Percentiles rank a stretch among this genome's conserved stretches.
These are phyloP conservation scores for Aquanectria penicillioides DNA, from an alignment of 2,329 filamentous ascomycete genomes.

Conservation along the genomic window DNA sequence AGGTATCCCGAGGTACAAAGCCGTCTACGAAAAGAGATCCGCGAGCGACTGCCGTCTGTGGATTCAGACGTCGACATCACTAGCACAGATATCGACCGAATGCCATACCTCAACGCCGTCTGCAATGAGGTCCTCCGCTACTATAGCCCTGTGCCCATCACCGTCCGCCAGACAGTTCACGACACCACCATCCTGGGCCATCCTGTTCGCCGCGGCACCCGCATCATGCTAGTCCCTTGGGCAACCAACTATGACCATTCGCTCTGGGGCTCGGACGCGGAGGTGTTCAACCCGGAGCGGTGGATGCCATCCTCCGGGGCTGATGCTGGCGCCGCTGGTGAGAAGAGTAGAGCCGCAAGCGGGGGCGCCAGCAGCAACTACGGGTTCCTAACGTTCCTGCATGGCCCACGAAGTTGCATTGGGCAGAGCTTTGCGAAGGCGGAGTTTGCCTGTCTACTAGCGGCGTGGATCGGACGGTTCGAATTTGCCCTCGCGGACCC, in stretches of 20 bases:
- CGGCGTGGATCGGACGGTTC: slow-evolving; percentile 80
- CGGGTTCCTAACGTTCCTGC: slow-evolving; percentile 82
- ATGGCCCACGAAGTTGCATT: slow-evolving; percentile 88
- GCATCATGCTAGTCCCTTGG: slow-evolving; percentile 70
- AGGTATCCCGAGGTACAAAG: slow-evolving; percentile 72
- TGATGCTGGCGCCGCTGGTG: slow-evolving; percentile 34
- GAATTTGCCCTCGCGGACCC: slow-evolving; percentile 66
- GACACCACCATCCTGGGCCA: slow-evolving; percentile 74
- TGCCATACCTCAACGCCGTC: slow-evolving; percentile 84
- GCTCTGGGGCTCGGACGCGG: slow-evolving; percentile 82
- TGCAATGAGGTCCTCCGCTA: slow-evolving; percentile 81
- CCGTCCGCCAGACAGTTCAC: slow-evolving; percentile 70
- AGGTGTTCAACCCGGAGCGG: slow-evolving; percentile 80
- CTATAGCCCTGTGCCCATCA: slow-evolving; percentile 76
- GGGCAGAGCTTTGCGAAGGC: slow-evolving; percentile 82
- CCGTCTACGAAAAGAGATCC: slow-evolving; percentile 75
- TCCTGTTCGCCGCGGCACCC: slow-evolving; percentile 75
- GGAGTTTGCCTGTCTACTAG: slow-evolving; percentile 87
- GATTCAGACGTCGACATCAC: slow-evolving; percentile 49
- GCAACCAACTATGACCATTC: slow-evolving; percentile 75
- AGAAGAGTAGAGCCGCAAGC: slow-evolving; percentile 60
- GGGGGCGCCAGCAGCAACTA: slow-evolving; percentile 83
- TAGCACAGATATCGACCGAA: slow-evolving; percentile 69
- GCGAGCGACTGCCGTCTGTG: slow-evolving; percentile 64
- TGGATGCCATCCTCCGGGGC: slow-evolving; percentile 67